Base-by-base conservation (phyloP, 192 early-diverging fungal species). In the Backusella sp. region DNA sequence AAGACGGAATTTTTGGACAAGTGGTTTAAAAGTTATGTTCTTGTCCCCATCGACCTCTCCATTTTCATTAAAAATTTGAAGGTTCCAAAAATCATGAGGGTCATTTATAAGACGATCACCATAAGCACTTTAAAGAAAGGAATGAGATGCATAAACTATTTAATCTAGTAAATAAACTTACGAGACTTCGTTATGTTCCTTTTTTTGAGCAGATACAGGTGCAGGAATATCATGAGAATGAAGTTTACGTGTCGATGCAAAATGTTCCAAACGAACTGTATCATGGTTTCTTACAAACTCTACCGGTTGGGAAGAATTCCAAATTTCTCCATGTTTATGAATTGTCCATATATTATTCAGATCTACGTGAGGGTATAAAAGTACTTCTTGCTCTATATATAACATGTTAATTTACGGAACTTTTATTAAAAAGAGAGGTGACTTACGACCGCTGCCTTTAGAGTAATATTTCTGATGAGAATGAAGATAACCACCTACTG, bases 11-110 rank as follows among this genome's bases (percentile, higher is more conserved):
- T 88, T 88, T 23, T 85, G 88, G 72, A 84, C 75, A 52, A 94
- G 82, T 41, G 90, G 85, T 78, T 88, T 88, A 66, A 94, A 74
- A 30, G 76, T 74, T 23, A 82, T 75, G 34, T 85, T 84, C 14
- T 89, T 79, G 72, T 85, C 82, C 7, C 85, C 73, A 53, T 89
- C 86, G 8, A 44, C 23, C 6, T 41, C 15, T 14, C 77, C 77
- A 19, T 82, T 70, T 21, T 93, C 87, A 76, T 86, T 66, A 14
- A 90, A 86, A 19, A 92, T 74, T 67, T 95, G 90, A 78, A 95
- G 90, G 1, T 96, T 85, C 53, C 90, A 90, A 92, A 93, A 97
- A 82, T 92, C 85, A 85, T 99, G 95, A 76, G 96, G 96, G 32
- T 90, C 83, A 75, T 95, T 95, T 67, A 94, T 91, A 34, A 84